Evolutionary conservation across 2,329 filamentous ascomycete genomes (phyloP).

Genomic region (Botrytis galanthina): DNA sequence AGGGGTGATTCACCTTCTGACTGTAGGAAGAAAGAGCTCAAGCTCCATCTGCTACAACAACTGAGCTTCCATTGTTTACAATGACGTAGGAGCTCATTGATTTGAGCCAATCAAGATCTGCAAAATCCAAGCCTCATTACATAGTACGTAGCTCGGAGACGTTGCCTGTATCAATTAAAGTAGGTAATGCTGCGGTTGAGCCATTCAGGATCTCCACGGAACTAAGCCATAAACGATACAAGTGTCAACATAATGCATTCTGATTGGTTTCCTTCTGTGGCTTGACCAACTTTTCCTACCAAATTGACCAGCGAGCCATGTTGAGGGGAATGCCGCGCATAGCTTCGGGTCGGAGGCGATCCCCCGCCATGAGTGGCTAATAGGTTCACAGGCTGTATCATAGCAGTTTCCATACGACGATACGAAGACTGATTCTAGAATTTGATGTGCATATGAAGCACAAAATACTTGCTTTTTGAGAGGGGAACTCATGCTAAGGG

Average conservation of each 20-base stretch:
- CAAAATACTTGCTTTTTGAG: not conserved
- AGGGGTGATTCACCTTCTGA: not conserved
- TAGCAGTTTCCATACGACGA: not conserved
- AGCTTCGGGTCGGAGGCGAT: not conserved
- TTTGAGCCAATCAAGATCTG: not conserved
- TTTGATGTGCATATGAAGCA: not conserved
- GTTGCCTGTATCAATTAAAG: not conserved
- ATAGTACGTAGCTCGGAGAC: not conserved
- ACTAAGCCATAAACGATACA: not conserved
- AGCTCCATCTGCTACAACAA: not conserved
- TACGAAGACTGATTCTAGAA: not conserved
- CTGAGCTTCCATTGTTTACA: not conserved
- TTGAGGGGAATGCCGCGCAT: not conserved
- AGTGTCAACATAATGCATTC: not conserved
- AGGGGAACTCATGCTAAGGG: not conserved
- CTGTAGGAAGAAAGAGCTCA: not conserved
- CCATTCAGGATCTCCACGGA: not conserved
- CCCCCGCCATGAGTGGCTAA: conserved; percentile 8
- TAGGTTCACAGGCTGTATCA: not conserved
- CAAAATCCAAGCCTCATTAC: not conserved
- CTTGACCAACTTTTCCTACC: conserved; percentile 16
- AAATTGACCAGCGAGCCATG: not conserved
- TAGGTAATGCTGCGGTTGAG: not conserved
- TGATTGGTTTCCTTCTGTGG: not conserved
- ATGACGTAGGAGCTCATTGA: not conserved